Evolutionary conservation across 2,329 filamentous ascomycete genomes (phyloP).

Genomic region (Exophiala dermatitidis): DNA sequence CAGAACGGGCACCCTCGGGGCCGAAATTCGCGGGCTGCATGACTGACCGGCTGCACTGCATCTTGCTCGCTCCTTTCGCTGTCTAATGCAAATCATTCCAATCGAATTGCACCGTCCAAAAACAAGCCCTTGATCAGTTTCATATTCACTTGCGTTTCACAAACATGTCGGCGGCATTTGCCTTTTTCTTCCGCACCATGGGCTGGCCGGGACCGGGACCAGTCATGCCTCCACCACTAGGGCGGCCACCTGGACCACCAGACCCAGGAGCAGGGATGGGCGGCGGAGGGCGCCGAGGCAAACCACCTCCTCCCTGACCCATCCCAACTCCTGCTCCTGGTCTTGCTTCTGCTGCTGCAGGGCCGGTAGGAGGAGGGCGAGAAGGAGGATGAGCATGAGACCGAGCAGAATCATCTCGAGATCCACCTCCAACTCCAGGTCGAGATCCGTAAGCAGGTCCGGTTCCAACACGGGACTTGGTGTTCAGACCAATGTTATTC

Average conservation of each 20-base stretch:
- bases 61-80: no score
- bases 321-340: no score
- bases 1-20: no score
- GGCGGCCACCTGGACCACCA: background rate
- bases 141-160: constrained; percentile 15
- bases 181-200: constrained; percentile 22
- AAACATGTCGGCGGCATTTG: constrained; percentile 21
- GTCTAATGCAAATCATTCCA: no score
- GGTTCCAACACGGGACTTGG: background rate
- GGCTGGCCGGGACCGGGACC: constrained; percentile 1
- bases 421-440: background rate
- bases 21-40: no score
- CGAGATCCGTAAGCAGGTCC: background rate
- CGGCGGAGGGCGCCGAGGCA: no score
- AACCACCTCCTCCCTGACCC: no score
- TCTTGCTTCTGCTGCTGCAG: background rate
- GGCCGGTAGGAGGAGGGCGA: background rate
- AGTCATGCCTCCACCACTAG: background rate
- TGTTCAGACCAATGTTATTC: background rate
- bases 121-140: no score
- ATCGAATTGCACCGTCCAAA: no score
- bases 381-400: no score
- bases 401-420: no score
- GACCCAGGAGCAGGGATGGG: background rate
- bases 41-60: no score